Conservation (phyloP, 73 alveolate species). For the Chromera velia region DNA sequence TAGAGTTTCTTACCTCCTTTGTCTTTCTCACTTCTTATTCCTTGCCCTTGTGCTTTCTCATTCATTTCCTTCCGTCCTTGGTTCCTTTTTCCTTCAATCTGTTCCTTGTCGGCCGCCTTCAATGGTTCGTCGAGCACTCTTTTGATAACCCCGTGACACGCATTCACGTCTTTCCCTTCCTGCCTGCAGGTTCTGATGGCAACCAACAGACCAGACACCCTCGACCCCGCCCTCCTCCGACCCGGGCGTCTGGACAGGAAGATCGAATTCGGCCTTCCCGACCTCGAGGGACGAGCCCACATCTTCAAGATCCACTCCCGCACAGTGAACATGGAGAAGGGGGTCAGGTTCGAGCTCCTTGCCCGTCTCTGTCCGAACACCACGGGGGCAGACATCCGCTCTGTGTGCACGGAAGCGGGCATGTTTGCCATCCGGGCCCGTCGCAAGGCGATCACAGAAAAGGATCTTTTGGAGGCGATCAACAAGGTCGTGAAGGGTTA, state of each 20-base stretch:
- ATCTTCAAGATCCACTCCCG: conserved; percentile 95
- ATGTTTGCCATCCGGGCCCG: conserved; percentile 96
- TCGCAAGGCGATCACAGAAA: conserved; percentile 82
- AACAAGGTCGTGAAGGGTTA: conserved; percentile 95
- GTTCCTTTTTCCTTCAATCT: too few relatives aligned
- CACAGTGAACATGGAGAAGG: conserved; percentile 93
- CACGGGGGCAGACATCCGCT: conserved; percentile 93
- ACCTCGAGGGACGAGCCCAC: conserved; percentile 87
- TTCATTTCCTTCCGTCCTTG: too few relatives aligned
- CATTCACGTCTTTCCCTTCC: too few relatives aligned
- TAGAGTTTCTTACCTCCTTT: too few relatives aligned
- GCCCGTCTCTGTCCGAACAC: conserved; percentile 91
- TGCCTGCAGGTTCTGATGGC: conserved; percentile 77
- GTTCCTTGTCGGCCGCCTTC: too few relatives aligned
- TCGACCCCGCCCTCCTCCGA: conserved; percentile 98
- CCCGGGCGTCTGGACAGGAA: conserved; percentile 98
- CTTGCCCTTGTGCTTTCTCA: too few relatives aligned
- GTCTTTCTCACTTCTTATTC: too few relatives aligned
- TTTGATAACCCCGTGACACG: too few relatives aligned
- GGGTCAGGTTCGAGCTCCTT: conserved; percentile 88
- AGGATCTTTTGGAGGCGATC: conserved; percentile 87
- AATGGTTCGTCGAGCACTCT: too few relatives aligned
- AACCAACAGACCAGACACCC: conserved; percentile 97
- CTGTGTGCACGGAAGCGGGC: conserved; percentile 88
- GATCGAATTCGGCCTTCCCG: conserved; percentile 96